These are phyloP conservation scores for Paulownia fortunei DNA, from an alignment of 257 asterid genomes.

Conservation along the genomic window DNA sequence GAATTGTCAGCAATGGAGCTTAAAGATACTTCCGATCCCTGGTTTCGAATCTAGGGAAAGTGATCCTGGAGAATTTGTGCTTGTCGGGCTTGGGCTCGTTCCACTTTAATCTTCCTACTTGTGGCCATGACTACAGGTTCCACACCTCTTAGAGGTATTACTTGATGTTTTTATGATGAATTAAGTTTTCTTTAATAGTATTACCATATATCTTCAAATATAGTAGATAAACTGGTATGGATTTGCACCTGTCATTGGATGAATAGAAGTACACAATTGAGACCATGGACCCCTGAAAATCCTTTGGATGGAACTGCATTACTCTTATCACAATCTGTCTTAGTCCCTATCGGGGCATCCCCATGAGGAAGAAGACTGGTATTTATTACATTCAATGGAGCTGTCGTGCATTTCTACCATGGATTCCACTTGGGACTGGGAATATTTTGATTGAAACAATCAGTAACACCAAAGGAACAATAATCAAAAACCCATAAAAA, in stretches of 20 bases:
- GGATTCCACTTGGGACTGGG: conserved; percentile 26
- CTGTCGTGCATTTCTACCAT: conserved; percentile 37
- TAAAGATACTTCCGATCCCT: not conserved
- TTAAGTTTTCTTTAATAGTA: no score
- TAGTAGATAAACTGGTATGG: no score
- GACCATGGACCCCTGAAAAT: not conserved
- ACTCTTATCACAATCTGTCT: not conserved
- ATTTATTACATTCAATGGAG: conserved; percentile 5
- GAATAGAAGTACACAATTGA: not conserved
- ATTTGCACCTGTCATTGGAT: no score
- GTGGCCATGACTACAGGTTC: not conserved
- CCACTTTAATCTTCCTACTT: not conserved
- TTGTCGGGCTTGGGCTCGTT: not conserved
- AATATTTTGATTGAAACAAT: conserved; percentile 31
- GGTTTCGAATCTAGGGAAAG: conserved; percentile 5
- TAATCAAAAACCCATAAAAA: not conserved
- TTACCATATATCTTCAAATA: no score
- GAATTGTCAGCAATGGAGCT: not conserved
- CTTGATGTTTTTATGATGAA: no score
- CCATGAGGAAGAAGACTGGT: conserved; percentile 21
- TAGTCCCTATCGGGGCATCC: conserved; percentile 4
- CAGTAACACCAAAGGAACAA: conserved; percentile 5
- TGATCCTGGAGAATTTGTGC: conserved; percentile 3
- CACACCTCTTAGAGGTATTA: not conserved
- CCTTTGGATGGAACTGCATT: not conserved